Evolutionary conservation across 768 basidiomycete genomes (phyloP).

Genomic region (Termitomyces bulborhizus): DNA sequence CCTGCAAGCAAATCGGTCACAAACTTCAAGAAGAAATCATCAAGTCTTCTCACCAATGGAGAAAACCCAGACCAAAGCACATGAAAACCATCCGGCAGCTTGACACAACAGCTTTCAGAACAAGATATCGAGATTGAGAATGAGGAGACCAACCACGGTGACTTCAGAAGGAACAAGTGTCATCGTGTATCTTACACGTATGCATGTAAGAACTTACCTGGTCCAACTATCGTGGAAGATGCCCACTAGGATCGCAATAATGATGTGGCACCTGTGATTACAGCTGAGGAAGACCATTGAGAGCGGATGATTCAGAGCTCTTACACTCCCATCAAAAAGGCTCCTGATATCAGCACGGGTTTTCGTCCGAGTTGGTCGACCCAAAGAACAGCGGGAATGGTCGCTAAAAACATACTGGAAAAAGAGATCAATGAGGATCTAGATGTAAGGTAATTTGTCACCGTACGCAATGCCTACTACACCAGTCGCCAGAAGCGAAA

Average conservation of each 20-base stretch:
- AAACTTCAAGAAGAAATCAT: not conserved
- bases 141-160: conserved; percentile 20
- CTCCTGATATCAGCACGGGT: conserved; percentile 68
- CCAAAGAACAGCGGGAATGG: conserved; percentile 79
- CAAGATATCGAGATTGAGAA: not conserved
- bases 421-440: not conserved
- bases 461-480: conserved; percentile 76
- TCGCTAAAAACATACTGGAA: conserved; percentile 63
- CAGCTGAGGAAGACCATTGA: not conserved
- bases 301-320: conserved; percentile 15
- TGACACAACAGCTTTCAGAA: not conserved
- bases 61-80: conserved; percentile 69
- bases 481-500: conserved; percentile 48
- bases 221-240: conserved; percentile 52
- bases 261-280: conserved; percentile 52
- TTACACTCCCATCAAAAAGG: conserved; percentile 64
- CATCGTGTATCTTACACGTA: not conserved
- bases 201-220: conserved; percentile 24
- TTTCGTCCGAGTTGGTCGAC: conserved; percentile 72
- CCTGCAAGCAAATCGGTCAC: conserved; percentile 20
- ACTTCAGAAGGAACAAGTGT: conserved; percentile 16
- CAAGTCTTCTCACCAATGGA: conserved; percentile 41
- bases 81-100: conserved; percentile 72
- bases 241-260: conserved; percentile 61
- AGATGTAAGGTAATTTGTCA: not conserved